phyloP scores from a whole-genome alignment of 2,329 filamentous ascomycete genomes.

The Calcarisporium arbuscula region DNA sequence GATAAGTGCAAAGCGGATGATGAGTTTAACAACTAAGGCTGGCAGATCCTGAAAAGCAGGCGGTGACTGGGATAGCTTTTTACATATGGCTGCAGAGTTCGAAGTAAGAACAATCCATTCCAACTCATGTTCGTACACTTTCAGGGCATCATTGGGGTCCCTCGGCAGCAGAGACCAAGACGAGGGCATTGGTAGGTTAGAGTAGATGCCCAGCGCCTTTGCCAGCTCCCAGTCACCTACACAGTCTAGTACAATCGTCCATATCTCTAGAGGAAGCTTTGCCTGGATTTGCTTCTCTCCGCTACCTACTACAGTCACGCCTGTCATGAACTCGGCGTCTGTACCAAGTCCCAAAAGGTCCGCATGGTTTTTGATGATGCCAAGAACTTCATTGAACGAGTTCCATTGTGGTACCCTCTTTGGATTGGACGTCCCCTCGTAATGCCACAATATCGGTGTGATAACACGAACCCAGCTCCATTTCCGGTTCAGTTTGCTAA shows the following conservation, averaged over 20 bases:
- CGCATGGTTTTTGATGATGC: conserved; percentile 70
- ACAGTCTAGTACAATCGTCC: conserved; percentile 80
- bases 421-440: conserved; percentile 45
- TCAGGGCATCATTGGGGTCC: conserved; percentile 56
- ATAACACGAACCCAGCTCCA: conserved; percentile 85
- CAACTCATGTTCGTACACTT: conserved; percentile 69
- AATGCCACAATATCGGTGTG: conserved; percentile 76
- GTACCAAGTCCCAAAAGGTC: conserved; percentile 68
- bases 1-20: conserved; percentile 84
- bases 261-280: conserved; percentile 74
- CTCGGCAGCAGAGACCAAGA: conserved; percentile 62
- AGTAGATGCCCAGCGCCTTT: conserved; percentile 72
- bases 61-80: conserved; percentile 64
- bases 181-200: conserved; percentile 63
- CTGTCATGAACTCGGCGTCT: conserved; percentile 54
- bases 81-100: conserved; percentile 63
- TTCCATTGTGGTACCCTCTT: conserved; percentile 56
- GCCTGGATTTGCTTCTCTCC: conserved; percentile 28
- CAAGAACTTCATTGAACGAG: conserved; percentile 63
- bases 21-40: conserved; percentile 75
- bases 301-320: conserved; percentile 27
- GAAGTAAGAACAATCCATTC: conserved; percentile 80
- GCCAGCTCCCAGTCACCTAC: conserved; percentile 89
- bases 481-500: conserved; percentile 74
- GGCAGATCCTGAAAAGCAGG: conserved; percentile 67